These are phyloP conservation scores for Mycena leptocephala DNA, from an alignment of 768 basidiomycete species.

Conservation along the genomic window DNA sequence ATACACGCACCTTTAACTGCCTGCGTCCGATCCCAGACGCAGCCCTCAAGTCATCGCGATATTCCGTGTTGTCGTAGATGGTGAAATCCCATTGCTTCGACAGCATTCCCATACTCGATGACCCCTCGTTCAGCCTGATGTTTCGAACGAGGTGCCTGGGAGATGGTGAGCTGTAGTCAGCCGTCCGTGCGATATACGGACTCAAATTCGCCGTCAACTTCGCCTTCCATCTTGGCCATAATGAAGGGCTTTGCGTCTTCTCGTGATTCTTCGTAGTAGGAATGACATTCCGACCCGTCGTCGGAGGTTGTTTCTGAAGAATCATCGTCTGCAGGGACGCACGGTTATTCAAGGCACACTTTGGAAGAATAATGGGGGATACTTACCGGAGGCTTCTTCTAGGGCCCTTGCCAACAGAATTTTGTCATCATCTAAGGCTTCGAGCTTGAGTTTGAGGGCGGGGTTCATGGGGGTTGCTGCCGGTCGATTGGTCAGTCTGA, in stretches of 20 bases:
- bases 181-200: slow-evolving; percentile 38
- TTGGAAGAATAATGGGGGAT: neutral
- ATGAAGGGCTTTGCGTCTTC: slow-evolving; percentile 14
- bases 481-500: too few relatives aligned
- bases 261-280: slow-evolving; percentile 8
- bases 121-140: slow-evolving; percentile 70
- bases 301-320: neutral
- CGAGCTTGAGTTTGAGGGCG: slow-evolving; percentile 28
- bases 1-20: slow-evolving; percentile 61
- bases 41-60: slow-evolving; percentile 80
- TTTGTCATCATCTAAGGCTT: slow-evolving; percentile 30
- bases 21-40: slow-evolving; percentile 81
- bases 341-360: neutral
- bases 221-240: slow-evolving; percentile 44
- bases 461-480: slow-evolving; percentile 6
- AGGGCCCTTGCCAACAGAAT: neutral
- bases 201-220: slow-evolving; percentile 76
- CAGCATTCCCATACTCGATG: slow-evolving; percentile 62
- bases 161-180: neutral
- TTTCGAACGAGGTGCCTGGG: slow-evolving; percentile 78
- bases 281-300: slow-evolving; percentile 25
- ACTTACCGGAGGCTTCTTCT: neutral
- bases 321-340: neutral
- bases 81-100: slow-evolving; percentile 83
- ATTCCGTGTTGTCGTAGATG: slow-evolving; percentile 77